Evolutionary conservation across 2,329 filamentous ascomycete species (phyloP).

Genomic region (Botrytis elliptica): DNA sequence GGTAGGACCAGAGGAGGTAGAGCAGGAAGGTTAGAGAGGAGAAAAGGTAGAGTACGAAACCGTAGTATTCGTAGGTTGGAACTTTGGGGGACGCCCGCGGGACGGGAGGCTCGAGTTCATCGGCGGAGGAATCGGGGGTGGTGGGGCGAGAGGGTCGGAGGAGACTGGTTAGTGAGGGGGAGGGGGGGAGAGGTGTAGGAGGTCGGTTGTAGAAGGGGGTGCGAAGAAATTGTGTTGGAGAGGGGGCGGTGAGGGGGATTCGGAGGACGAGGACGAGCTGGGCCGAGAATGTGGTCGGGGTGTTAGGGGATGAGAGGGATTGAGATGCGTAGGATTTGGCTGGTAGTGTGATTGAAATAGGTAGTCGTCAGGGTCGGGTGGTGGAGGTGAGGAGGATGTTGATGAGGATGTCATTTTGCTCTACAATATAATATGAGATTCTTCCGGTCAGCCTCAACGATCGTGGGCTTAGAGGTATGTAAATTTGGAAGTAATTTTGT

Average conservation of each 20-base stretch:
- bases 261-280: not conserved
- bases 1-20: slow-evolving; percentile 73
- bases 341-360: slow-evolving; percentile 14
- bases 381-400: slow-evolving; percentile 10
- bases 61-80: slow-evolving; percentile 99
- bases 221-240: slow-evolving; percentile 54
- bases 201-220: slow-evolving; percentile 97
- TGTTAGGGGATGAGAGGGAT: not conserved
- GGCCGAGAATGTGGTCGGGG: not conserved
- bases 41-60: slow-evolving; percentile 93
- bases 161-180: slow-evolving; percentile 87
- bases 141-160: slow-evolving; percentile 88
- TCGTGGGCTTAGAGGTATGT: not conserved
- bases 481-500: not conserved
- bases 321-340: not conserved
- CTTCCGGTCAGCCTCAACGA: too few relatives aligned
- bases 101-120: slow-evolving; percentile 68
- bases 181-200: slow-evolving; percentile 90
- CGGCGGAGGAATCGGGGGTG: slow-evolving; percentile 87
- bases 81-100: slow-evolving; percentile 88
- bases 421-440: not conserved
- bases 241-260: slow-evolving; percentile 35
- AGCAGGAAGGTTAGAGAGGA: slow-evolving; percentile 76
- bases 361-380: slow-evolving; percentile 11
- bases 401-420: slow-evolving; percentile 18